Evolutionary conservation across 371 early-diverging fungal genomes (phyloP), one percentile per base, ranked within the genome.

Genomic region (Mortierella sp.): DNA sequence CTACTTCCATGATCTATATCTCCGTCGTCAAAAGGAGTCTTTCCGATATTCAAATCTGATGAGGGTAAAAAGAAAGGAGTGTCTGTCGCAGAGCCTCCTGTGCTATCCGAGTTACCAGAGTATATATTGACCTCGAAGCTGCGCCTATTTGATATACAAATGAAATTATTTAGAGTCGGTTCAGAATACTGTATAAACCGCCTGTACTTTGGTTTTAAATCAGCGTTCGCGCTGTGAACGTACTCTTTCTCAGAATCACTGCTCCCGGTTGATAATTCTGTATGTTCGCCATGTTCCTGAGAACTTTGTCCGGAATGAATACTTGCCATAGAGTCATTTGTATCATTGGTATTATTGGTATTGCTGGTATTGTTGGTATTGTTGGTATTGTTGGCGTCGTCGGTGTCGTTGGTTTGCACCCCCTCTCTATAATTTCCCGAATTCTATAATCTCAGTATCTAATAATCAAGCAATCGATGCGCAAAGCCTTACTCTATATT

Each of bases 201-300:
- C 8, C 0, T 47, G n/a, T 47, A 7, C 17, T n/a, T 17, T 47
- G n/a, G 55, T 54, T n/a, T n/a, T n/a, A n/a, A n/a, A n/a, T n/a
- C n/a, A n/a, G n/a, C n/a, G n/a, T n/a, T n/a, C n/a, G n/a, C n/a
- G n/a, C n/a, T 26, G 28, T 8, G 17, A 23, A 60, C 74, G 19
- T 73, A 73, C 74, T 79, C 73, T 66, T 70, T 72, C 47, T 79
- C 79, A 3, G 70, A 72, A 29, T 79, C 74, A 2, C 74, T 79
- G 49, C 76, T 76, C 34, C 53, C 72, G 12, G 31, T 35, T 7
- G 77, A 67, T 10, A 45, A 22, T 15, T n/a, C 54, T 6, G 66
- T 57, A 34, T 66, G 66, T 19, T 79, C 70, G 13, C 49, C 17
- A 22, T 28, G 63, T 5, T 53, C 77, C 10, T 58, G 57, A n/a